Conservation (phyloP, 2,329 filamentous ascomycete genomes). For the Penicillium sp. region DNA sequence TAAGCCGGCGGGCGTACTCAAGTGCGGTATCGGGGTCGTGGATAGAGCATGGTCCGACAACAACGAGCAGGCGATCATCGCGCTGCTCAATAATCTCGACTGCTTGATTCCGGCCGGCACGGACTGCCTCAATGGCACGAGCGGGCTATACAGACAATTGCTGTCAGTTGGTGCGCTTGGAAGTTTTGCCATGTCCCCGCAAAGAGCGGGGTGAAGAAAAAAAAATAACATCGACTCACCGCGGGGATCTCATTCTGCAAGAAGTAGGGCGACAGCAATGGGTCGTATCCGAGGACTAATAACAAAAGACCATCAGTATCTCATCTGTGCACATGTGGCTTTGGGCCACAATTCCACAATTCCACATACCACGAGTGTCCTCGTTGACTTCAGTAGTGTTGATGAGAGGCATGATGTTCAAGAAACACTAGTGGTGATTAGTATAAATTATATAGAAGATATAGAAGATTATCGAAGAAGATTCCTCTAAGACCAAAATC, state of each 20-base stretch:
- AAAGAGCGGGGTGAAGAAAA: conserved; percentile 64
- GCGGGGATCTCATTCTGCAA: conserved; percentile 81
- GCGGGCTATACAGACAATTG: conserved; percentile 32
- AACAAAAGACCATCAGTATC: conserved; percentile 8
- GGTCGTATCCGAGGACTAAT: conserved; percentile 92
- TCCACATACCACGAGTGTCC: conserved; percentile 46
- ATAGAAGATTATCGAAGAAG: not conserved
- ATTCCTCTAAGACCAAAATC: not conserved
- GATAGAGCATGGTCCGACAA: conserved; percentile 94
- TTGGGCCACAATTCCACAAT: not conserved
- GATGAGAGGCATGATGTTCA: conserved; percentile 42
- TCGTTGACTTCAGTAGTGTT: conserved; percentile 45
- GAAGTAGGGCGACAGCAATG: conserved; percentile 83
- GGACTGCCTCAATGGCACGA: conserved; percentile 43
- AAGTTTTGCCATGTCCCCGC: conserved; percentile 58
- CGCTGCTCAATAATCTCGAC: conserved; percentile 72
- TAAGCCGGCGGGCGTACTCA: conserved; percentile 81
- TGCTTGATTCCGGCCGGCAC: conserved; percentile 53
- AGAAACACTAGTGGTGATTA: conserved; percentile 5
- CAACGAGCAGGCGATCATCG: conserved; percentile 85
- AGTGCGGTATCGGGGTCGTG: conserved; percentile 87
- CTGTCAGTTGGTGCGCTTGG: conserved; percentile 21
- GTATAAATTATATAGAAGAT: not conserved
- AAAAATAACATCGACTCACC: conserved; percentile 54
- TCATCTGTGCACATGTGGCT: not conserved